Evolutionary conservation across 495 filamentous ascomycete genomes (phyloP).

Genomic region (Hypoxylon cercidicola): DNA sequence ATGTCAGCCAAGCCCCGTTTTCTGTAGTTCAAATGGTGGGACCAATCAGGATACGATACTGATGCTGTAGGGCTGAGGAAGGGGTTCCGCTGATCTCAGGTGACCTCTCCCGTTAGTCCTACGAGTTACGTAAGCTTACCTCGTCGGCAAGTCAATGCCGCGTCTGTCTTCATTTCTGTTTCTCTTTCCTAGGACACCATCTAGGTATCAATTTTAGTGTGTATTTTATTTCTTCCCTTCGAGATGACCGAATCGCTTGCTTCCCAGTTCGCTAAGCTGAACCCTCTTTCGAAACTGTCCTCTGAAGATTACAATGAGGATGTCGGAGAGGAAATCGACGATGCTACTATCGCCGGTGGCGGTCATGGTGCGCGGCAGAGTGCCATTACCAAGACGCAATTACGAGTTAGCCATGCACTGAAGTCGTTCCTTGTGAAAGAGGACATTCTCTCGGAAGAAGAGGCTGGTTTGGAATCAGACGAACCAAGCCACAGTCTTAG

Average conservation of each 20-base stretch:
- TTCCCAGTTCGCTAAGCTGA: slow-evolving; percentile 46
- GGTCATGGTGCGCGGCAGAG: slow-evolving; percentile 56
- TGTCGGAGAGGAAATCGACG: slow-evolving; percentile 57
- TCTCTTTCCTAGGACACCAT: neutral
- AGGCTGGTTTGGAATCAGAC: slow-evolving; percentile 47
- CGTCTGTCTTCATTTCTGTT: neutral
- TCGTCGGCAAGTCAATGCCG: slow-evolving; percentile 3
- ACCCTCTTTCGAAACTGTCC: slow-evolving; percentile 43
- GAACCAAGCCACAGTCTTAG: slow-evolving; percentile 43
- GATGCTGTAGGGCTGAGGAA: slow-evolving; percentile 23
- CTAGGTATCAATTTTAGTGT: neutral
- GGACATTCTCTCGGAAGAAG: slow-evolving; percentile 47
- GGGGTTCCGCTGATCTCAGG: slow-evolving; percentile 14
- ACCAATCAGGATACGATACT: slow-evolving; percentile 5
- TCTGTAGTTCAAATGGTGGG: neutral
- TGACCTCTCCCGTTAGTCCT: slow-evolving; percentile 1
- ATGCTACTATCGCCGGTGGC: slow-evolving; percentile 57
- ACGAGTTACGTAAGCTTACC: slow-evolving; percentile 35
- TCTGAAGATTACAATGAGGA: slow-evolving; percentile 57
- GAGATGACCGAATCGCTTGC: slow-evolving; percentile 36
- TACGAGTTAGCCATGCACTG: slow-evolving; percentile 60
- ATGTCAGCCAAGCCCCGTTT: neutral
- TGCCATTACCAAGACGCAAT: slow-evolving; percentile 51
- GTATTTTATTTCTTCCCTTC: neutral
- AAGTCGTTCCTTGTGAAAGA: slow-evolving; percentile 55